A percentile compares a stretch with the other conserved stretches of the same genome.
Evolutionary conservation across 2,329 filamentous ascomycete species (phyloP).

Genomic region (Pseudocercospora cruenta): DNA sequence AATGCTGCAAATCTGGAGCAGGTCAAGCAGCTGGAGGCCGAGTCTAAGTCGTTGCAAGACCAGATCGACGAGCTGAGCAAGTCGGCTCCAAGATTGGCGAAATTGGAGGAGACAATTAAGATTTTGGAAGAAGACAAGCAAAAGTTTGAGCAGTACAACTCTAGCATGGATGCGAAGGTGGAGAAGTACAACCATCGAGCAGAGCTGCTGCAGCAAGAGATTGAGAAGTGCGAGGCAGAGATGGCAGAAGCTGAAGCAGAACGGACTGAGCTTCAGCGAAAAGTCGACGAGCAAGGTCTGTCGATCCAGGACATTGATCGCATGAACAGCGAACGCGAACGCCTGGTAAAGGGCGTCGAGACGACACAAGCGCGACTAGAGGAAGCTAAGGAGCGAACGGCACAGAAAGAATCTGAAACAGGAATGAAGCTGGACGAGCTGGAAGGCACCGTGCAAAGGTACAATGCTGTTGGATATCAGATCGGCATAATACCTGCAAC

Average conservation of each 20-base stretch:
- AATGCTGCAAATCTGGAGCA: constrained; percentile 86
- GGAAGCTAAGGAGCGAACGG: constrained; percentile 79
- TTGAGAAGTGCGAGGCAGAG: constrained; percentile 76
- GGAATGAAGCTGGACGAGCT: constrained; percentile 85
- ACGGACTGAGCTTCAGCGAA: constrained; percentile 74
- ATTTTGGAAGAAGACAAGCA: constrained; percentile 92
- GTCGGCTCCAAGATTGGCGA: constrained; percentile 77
- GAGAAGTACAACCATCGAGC: constrained; percentile 86
- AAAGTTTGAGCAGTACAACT: constrained; percentile 96
- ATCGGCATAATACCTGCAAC: constrained; percentile 85
- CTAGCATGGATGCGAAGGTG: constrained; percentile 77
- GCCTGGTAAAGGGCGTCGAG: constrained; percentile 86
- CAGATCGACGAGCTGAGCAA: constrained; percentile 91
- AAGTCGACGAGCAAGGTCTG: constrained; percentile 90
- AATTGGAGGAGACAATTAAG: constrained; percentile 85
- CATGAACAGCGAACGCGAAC: constrained; percentile 93
- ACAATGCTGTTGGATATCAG: constrained; percentile 93
- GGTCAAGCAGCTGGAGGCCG: constrained; percentile 80
- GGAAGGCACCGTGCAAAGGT: constrained; percentile 85
- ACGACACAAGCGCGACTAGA: constrained; percentile 75
- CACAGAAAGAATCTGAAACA: constrained; percentile 86
- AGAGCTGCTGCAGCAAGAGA: constrained; percentile 81
- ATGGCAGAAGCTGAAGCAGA: constrained; percentile 82
- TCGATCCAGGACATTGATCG: constrained; percentile 98
- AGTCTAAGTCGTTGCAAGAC: constrained; percentile 76